These are phyloP conservation scores for Eustoma russellianum DNA, from an alignment of 257 asterid genomes.

Conservation along the genomic window DNA sequence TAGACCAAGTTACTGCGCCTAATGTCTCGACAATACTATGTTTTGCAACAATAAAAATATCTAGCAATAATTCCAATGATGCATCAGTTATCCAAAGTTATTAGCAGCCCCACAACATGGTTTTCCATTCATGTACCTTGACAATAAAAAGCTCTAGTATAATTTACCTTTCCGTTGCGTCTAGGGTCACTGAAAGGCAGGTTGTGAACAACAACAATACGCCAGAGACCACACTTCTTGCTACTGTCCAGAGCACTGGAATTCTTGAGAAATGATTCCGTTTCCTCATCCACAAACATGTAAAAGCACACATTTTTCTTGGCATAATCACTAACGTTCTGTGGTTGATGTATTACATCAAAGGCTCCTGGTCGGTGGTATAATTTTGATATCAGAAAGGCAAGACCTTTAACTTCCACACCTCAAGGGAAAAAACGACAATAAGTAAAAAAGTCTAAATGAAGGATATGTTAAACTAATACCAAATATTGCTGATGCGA, in stretches of 20 bases:
- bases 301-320: slow-evolving; percentile 58
- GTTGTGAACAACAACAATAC: slow-evolving; percentile 62
- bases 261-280: slow-evolving; percentile 47
- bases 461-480: slow-evolving; percentile 1
- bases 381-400: slow-evolving; percentile 17
- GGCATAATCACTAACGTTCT: slow-evolving; percentile 65
- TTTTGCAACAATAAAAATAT: no score
- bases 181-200: slow-evolving; percentile 84
- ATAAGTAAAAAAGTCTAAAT: no score
- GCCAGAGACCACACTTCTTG: slow-evolving; percentile 77
- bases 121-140: no score
- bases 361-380: slow-evolving; percentile 62
- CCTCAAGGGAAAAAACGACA: no score
- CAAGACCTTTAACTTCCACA: slow-evolving; percentile 3
- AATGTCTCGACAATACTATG: no score
- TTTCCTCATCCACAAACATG: slow-evolving; percentile 82
- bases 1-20: no score
- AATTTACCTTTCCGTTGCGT: slow-evolving; percentile 86
- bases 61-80: no score
- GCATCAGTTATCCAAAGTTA: no score
- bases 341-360: slow-evolving; percentile 80
- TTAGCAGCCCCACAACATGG: no score
- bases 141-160: no score
- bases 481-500: slow-evolving; percentile 94
- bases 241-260: slow-evolving; percentile 51